Evolutionary conservation across 2,329 filamentous ascomycete genomes (phyloP).

Genomic region (Cladosporium austrohemisphaericum): DNA sequence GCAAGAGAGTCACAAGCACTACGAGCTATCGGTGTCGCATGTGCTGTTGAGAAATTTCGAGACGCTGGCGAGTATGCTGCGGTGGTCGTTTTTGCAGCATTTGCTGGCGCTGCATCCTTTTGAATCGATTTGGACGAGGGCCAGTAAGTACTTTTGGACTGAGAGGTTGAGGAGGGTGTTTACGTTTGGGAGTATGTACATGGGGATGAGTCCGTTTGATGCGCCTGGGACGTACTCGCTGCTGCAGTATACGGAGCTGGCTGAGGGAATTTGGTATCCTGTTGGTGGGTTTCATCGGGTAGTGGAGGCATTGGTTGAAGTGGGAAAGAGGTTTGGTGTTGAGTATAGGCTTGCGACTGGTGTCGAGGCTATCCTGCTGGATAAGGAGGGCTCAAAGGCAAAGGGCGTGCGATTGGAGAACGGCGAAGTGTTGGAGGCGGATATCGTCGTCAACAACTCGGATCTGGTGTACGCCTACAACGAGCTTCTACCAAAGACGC

Average conservation of each 20-base stretch:
- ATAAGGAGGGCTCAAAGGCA: conserved; percentile 49
- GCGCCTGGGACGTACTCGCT: conserved; percentile 71
- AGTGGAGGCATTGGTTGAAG: conserved; percentile 59
- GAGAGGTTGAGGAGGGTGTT: conserved; percentile 67
- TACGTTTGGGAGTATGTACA: conserved; percentile 77
- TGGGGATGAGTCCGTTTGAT: conserved; percentile 76
- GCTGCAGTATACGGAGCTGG: conserved; percentile 70
- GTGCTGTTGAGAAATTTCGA: conserved; percentile 67
- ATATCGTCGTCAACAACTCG: conserved; percentile 67
- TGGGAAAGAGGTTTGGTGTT: conserved; percentile 61
- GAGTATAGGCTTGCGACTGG: conserved; percentile 58
- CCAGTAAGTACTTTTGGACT: conserved; percentile 64
- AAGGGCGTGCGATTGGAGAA: conserved; percentile 58
- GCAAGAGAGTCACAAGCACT: conserved; percentile 64
- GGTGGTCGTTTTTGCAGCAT: conserved; percentile 56
- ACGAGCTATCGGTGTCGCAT: conserved; percentile 63
- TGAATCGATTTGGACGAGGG: conserved; percentile 65
- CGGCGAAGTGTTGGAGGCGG: conserved; percentile 58
- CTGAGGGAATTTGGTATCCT: conserved; percentile 74
- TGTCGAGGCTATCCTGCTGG: conserved; percentile 54
- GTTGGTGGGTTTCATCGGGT: conserved; percentile 64
- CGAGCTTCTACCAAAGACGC: conserved; percentile 56
- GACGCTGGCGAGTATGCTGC: conserved; percentile 54
- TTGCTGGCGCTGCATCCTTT: conserved; percentile 64
- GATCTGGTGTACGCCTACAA: conserved; percentile 73